Evolutionary conservation across 2,329 filamentous ascomycete species (phyloP), one percentile per base, ranked within the genome.

Genomic region (Cladosporium sphaerospermum): DNA sequence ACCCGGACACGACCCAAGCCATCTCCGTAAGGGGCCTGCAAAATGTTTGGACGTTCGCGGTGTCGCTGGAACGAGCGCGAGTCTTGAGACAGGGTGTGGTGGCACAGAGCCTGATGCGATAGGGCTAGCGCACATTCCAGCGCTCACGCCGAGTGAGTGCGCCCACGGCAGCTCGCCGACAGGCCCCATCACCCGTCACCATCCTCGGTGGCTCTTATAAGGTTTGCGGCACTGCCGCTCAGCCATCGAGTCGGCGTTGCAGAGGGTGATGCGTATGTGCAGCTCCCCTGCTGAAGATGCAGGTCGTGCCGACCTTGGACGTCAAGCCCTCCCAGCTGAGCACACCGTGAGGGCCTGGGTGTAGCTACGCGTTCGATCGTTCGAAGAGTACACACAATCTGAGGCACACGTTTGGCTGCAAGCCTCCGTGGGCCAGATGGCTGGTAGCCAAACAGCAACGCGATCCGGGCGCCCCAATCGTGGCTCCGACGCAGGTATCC

Each of bases 401-500:
- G 16, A 39, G 52, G 47, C 53, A 48, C 51, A 40, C 41, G 32
- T 44, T 14, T 23, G 28, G 18, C 36, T 32, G 46, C 19, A 14
- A 49, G 36, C 11, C 10, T 40, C 37, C 46, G 43, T 40, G 31
- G 39, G 52, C 34, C 43, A 46, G 51, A 47, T 48, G 43, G 50
- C 50, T 33, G 40, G 47, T 54, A 52, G 39, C 55, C 57, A 61
- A 61, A 61, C 59, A 55, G 51, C 45, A 43, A 57, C 31, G 45
- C 42, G 54, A 58, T 45, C 56, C 45, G 47, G 49, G 42, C 45
- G 54, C 47, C 52, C 53, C 54, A 40, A 57, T 54, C 51, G 39
- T 59, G 57, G 57, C 53, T 53, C 56, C 53, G 52, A 62, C 62
- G 64, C 64, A 64, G 59, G 53, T 56, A 58, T 53, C 62, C 64